A percentile compares a stretch with the other conserved stretches of the same genome.
Evolutionary conservation across 805 yeast species (phyloP).

Genomic region (Cyberlindnera xylosilytica): DNA sequence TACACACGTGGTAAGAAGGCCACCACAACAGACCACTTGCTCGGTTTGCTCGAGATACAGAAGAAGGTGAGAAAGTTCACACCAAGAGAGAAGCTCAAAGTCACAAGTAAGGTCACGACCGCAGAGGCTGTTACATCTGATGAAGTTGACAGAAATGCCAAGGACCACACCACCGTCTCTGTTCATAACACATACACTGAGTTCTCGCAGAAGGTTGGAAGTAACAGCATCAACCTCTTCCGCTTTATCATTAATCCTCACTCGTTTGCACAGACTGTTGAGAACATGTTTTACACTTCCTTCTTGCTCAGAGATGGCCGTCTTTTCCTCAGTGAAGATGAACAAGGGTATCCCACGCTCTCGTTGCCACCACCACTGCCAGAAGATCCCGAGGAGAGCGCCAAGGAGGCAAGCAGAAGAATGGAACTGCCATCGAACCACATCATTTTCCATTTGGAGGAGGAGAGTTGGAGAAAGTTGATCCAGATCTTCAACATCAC

Average conservation of each 20-base stretch:
- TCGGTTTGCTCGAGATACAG: slow-evolving; percentile 69
- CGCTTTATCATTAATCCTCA: slow-evolving; percentile 69
- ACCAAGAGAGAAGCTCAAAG: slow-evolving; percentile 41
- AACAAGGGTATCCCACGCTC: slow-evolving; percentile 42
- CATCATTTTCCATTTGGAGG: slow-evolving; percentile 69
- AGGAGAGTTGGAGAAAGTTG: slow-evolving; percentile 59
- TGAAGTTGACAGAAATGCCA: slow-evolving; percentile 48
- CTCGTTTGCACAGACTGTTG: slow-evolving; percentile 76
- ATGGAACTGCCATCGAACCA: slow-evolving; percentile 43
- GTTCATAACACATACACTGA: slow-evolving; percentile 52
- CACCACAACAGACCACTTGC: slow-evolving; percentile 53
- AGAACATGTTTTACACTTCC: slow-evolving; percentile 79
- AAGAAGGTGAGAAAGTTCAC: slow-evolving; percentile 38
- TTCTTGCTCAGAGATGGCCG: slow-evolving; percentile 75
- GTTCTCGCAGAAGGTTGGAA: slow-evolving; percentile 32
- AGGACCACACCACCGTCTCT: slow-evolving; percentile 61
- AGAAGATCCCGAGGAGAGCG: slow-evolving; percentile 23
- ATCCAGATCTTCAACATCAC: slow-evolving; percentile 54
- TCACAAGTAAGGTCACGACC: slow-evolving; percentile 39
- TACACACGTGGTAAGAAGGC: slow-evolving; percentile 45
- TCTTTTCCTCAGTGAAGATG: slow-evolving; percentile 51
- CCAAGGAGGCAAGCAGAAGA: slow-evolving; percentile 26
- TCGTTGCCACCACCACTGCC: slow-evolving; percentile 32
- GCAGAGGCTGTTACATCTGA: slow-evolving; percentile 53
- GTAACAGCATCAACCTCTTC: slow-evolving; percentile 51